A percentile compares a stretch with the other conserved stretches of the same genome.
These are phyloP conservation scores for Chionographis japonica DNA, from an alignment of 106 monocot genomes.

Conservation along the genomic window DNA sequence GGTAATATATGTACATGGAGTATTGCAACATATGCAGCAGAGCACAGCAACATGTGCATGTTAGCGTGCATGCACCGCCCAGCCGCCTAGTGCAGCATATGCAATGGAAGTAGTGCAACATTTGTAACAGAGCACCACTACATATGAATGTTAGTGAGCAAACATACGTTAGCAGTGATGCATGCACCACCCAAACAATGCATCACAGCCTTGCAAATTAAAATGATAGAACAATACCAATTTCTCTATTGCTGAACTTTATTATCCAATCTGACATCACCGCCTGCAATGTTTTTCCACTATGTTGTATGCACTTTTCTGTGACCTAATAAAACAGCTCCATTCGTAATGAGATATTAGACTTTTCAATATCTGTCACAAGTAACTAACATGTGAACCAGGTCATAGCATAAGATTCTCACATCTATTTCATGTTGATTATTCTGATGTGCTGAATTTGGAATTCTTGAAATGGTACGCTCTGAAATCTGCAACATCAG, in stretches of 20 bases:
- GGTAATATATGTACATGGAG: too few relatives aligned
- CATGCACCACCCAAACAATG: too few relatives aligned
- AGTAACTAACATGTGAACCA: background rate
- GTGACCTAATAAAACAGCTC: constrained; percentile 50
- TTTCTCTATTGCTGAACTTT: constrained; percentile 72
- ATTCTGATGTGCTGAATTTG: constrained; percentile 71
- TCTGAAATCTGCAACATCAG: constrained; percentile 56
- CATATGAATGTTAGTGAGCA: too few relatives aligned
- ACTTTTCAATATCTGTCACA: background rate
- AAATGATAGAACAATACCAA: constrained; percentile 41
- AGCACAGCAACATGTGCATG: too few relatives aligned
- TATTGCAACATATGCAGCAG: too few relatives aligned
- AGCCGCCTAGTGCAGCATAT: too few relatives aligned
- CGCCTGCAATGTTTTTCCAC: constrained; percentile 71
- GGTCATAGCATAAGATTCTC: constrained; percentile 1
- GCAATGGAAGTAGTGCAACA: too few relatives aligned
- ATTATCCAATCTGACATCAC: constrained; percentile 70
- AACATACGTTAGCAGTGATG: too few relatives aligned
- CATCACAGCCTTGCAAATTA: too few relatives aligned
- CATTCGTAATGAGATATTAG: background rate
- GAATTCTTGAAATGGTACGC: constrained; percentile 52
- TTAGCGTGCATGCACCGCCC: too few relatives aligned
- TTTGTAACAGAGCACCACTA: too few relatives aligned
- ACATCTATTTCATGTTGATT: constrained; percentile 84
- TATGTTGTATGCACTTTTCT: constrained; percentile 67